phyloP scores from a whole-genome alignment of 2,329 filamentous ascomycete species.

The Claviceps quebecensis region DNA sequence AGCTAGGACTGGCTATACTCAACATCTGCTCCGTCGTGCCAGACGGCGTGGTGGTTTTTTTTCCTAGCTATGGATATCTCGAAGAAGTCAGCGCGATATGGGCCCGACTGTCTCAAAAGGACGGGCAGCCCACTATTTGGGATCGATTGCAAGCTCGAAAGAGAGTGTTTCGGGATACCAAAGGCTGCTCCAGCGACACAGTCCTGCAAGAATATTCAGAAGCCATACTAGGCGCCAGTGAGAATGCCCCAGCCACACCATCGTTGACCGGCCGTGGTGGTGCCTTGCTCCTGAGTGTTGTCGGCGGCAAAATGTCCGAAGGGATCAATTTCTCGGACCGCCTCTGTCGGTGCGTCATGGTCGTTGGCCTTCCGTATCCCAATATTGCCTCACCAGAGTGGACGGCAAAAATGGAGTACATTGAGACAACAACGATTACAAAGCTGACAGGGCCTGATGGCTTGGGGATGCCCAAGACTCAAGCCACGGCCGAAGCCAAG shows the following conservation, averaged over 20 bases:
- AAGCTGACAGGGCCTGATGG: slow-evolving; percentile 17
- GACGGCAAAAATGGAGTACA: slow-evolving; percentile 81
- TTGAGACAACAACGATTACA: slow-evolving; percentile 46
- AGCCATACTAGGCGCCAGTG: slow-evolving; percentile 40
- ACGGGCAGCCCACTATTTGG: slow-evolving; percentile 35
- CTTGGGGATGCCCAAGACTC: slow-evolving; percentile 9
- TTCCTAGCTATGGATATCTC: slow-evolving; percentile 87
- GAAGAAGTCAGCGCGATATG: slow-evolving; percentile 55
- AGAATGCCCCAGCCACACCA: background rate
- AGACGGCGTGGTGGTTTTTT: slow-evolving; percentile 87
- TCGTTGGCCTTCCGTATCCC: slow-evolving; percentile 87
- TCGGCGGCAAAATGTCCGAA: slow-evolving; percentile 90
- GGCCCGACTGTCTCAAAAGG: slow-evolving; percentile 25
- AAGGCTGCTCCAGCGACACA: slow-evolving; percentile 47
- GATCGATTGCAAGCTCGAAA: slow-evolving; percentile 45
- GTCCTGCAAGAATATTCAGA: slow-evolving; percentile 59
- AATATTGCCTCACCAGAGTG: slow-evolving; percentile 83
- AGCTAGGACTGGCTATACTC: slow-evolving; percentile 61
- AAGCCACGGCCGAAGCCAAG: slow-evolving; percentile 25
- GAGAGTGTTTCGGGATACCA: slow-evolving; percentile 44
- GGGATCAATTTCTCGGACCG: slow-evolving; percentile 96
- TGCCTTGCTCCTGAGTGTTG: slow-evolving; percentile 74
- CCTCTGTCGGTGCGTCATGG: slow-evolving; percentile 75
- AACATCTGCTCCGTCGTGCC: slow-evolving; percentile 62
- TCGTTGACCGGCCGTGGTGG: slow-evolving; percentile 30